Percentiles rank a stretch among this genome's conserved stretches.
phyloP scores from a whole-genome alignment of 2,329 filamentous ascomycete species.

The Colletotrichum sp. region DNA sequence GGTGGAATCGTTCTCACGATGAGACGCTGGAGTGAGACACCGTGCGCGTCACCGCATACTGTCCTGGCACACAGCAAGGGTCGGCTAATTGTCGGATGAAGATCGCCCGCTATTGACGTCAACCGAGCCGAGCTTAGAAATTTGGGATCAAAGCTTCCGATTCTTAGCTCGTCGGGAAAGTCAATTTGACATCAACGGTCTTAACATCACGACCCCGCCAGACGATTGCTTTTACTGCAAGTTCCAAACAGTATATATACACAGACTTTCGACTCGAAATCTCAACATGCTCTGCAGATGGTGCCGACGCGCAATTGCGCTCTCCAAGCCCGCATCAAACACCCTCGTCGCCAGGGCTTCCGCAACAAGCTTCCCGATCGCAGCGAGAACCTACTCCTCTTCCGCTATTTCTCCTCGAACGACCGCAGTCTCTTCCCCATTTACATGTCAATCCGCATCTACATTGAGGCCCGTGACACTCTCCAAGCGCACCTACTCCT shows the following conservation, averaged over 20 bases:
- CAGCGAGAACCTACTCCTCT: conserved; percentile 30
- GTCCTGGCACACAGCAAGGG: fast-evolving
- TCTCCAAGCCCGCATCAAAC: neutral
- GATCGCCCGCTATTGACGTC: neutral
- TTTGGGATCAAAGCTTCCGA: neutral
- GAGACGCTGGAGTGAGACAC: neutral
- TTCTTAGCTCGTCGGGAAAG: too few relatives aligned
- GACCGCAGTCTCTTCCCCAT: neutral
- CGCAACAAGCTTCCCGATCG: conserved; percentile 48
- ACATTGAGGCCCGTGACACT: neutral
- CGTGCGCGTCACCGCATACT: neutral
- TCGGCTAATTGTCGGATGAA: neutral
- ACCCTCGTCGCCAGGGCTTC: neutral
- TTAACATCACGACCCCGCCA: neutral
- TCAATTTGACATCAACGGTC: neutral
- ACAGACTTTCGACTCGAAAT: neutral
- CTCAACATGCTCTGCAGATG: conserved; percentile 18
- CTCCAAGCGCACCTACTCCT: conserved; percentile 6
- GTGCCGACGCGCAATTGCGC: conserved; percentile 20
- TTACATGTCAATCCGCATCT: neutral
- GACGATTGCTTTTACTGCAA: neutral
- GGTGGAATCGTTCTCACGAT: neutral
- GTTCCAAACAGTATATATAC: neutral
- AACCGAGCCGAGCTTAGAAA: conserved; percentile 13
- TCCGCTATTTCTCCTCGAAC: neutral